A percentile compares a stretch with the other conserved stretches of the same genome.
phyloP scores from a whole-genome alignment of 169 alveolate genomes.

The Eimeria tenella region DNA sequence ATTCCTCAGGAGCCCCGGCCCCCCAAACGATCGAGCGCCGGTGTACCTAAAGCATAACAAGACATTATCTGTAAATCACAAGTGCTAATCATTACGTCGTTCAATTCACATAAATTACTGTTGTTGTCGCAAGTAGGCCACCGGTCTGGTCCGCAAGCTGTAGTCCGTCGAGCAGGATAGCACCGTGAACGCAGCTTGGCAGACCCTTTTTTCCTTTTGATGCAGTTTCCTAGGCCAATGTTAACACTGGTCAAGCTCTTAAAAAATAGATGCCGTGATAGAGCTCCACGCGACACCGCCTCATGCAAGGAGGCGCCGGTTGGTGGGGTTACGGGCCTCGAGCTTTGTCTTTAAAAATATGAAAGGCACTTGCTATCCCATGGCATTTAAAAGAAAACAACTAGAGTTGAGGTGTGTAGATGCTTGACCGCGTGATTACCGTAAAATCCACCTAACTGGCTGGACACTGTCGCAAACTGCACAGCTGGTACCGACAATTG shows the following conservation, averaged over 20 bases:
- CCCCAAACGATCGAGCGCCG: background rate
- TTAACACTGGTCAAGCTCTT: too few species aligned
- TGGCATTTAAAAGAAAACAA: too few species aligned
- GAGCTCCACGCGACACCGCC: background rate
- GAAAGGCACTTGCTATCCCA: too few species aligned
- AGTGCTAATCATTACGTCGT: background rate
- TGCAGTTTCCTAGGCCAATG: too few species aligned
- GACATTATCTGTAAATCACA: background rate
- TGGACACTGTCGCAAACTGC: too few species aligned
- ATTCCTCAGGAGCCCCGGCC: constrained; percentile 18
- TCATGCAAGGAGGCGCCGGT: background rate
- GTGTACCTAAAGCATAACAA: background rate
- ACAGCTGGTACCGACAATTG: too few species aligned
- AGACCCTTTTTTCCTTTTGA: too few species aligned
- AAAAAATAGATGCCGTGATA: background rate
- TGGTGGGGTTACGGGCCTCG: too few species aligned
- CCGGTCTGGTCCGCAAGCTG: constrained; percentile 55
- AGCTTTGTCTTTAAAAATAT: too few species aligned
- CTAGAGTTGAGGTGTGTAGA: too few species aligned
- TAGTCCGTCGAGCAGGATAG: background rate
- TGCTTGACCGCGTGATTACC: too few species aligned
- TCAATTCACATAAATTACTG: background rate
- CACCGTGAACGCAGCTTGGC: background rate
- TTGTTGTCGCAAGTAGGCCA: constrained; percentile 24
- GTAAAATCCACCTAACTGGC: too few species aligned